Evolutionary conservation across 2,329 filamentous ascomycete genomes (phyloP).

Genomic region (Colletotrichum sp.): DNA sequence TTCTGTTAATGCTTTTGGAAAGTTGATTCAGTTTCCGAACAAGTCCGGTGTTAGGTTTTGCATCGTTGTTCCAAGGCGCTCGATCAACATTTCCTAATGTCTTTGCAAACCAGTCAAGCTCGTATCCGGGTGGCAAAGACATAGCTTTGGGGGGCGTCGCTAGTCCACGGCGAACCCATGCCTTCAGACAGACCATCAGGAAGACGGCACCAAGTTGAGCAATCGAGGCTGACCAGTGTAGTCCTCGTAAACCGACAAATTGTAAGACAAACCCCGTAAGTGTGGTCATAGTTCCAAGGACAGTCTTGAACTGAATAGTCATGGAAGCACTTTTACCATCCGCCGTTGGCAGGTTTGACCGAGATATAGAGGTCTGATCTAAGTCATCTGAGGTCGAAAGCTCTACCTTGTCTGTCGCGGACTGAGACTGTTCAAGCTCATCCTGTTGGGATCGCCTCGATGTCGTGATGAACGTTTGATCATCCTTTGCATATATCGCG

Average conservation of each 20-base stretch:
- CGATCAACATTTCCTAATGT: neutral
- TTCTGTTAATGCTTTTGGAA: too few species aligned
- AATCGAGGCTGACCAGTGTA: neutral
- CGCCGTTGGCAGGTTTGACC: accelerated
- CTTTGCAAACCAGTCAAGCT: neutral
- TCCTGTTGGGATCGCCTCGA: neutral
- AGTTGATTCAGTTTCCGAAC: too few species aligned
- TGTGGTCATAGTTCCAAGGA: neutral
- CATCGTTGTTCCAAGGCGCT: neutral
- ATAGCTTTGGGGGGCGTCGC: accelerated
- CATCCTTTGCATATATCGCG: neutral
- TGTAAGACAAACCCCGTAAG: neutral
- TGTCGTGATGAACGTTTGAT: neutral
- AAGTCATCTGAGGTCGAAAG: neutral
- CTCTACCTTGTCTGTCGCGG: neutral
- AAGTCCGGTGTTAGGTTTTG: too few species aligned
- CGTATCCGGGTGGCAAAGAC: neutral
- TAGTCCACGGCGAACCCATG: neutral
- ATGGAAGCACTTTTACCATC: neutral
- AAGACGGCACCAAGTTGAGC: neutral
- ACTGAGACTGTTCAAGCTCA: neutral
- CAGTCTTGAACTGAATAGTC: neutral
- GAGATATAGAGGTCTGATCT: neutral
- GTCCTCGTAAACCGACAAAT: neutral
- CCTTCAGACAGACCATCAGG: neutral